These are phyloP conservation scores for Rhodotorula graminis DNA, from an alignment of 768 basidiomycete genomes.

Conservation along the genomic window DNA sequence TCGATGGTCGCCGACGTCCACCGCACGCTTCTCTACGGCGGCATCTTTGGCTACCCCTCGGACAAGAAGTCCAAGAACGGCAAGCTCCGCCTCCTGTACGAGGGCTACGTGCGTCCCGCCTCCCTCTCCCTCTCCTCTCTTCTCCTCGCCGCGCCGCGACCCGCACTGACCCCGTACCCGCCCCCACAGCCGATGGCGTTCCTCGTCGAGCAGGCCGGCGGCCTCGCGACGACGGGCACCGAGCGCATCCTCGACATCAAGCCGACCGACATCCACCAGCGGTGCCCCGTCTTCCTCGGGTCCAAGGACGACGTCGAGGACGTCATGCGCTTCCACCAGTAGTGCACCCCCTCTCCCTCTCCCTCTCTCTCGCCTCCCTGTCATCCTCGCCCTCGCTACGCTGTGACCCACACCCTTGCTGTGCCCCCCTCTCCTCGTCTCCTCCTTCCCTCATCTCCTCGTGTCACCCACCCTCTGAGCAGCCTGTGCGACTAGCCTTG, in stretches of 20 bases:
- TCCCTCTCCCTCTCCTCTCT: slow-evolving; percentile 58
- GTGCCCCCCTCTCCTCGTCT: too few species aligned
- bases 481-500: neutral
- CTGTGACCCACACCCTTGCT: too few species aligned
- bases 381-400: too few species aligned
- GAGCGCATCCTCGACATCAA: slow-evolving; percentile 85
- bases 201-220: slow-evolving; percentile 67
- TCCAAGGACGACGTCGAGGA: slow-evolving; percentile 89
- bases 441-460: too few species aligned
- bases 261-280: slow-evolving; percentile 80
- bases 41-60: slow-evolving; percentile 92
- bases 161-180: neutral
- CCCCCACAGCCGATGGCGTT: slow-evolving; percentile 32
- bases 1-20: slow-evolving; percentile 99
- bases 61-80: slow-evolving; percentile 97
- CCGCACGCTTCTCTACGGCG: slow-evolving; percentile 90
- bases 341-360: neutral
- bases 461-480: too few species aligned
- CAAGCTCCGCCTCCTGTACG: slow-evolving; percentile 89
- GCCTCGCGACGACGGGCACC: slow-evolving; percentile 92
- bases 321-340: slow-evolving; percentile 73
- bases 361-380: too few species aligned
- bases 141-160: too few species aligned
- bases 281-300: slow-evolving; percentile 88
- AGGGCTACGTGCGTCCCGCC: slow-evolving; percentile 81